Evolutionary conservation across 73 alveolate genomes (phyloP).

Genomic region (Effrenium voratum): DNA sequence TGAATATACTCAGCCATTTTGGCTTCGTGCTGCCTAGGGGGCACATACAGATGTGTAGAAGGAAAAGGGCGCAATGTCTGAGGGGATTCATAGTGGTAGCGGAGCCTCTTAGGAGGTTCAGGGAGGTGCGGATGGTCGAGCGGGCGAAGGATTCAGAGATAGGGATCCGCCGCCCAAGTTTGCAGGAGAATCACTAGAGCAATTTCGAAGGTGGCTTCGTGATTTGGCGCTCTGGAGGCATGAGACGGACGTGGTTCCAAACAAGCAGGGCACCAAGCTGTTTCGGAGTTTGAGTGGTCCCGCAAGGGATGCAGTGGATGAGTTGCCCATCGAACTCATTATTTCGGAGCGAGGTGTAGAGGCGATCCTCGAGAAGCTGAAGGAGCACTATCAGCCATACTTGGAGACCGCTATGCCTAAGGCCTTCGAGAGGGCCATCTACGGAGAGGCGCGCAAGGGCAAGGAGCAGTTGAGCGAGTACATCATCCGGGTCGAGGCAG

Average conservation of each 20-base stretch:
- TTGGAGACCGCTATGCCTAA: neutral
- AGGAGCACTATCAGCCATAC: neutral
- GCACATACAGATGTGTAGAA: neutral
- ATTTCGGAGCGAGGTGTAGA: neutral
- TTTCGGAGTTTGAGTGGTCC: neutral
- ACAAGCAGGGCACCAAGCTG: neutral
- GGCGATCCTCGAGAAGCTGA: neutral
- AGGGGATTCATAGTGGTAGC: neutral
- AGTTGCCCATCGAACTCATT: neutral
- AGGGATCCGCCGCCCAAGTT: neutral
- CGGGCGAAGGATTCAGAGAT: neutral
- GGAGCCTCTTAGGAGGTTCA: neutral
- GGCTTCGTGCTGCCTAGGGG: neutral
- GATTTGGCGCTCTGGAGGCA: neutral
- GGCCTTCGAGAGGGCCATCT: neutral
- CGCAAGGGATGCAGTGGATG: neutral
- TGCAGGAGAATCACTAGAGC: neutral
- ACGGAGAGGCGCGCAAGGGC: neutral
- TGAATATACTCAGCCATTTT: neutral
- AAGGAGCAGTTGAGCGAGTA: neutral
- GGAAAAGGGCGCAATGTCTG: neutral
- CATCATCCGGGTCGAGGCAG: neutral
- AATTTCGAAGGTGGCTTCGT: neutral
- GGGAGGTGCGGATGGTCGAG: neutral
- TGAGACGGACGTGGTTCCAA: neutral